Evolutionary conservation across 2,329 filamentous ascomycete genomes (phyloP).

Genomic region (Fusarium keratoplasticum): DNA sequence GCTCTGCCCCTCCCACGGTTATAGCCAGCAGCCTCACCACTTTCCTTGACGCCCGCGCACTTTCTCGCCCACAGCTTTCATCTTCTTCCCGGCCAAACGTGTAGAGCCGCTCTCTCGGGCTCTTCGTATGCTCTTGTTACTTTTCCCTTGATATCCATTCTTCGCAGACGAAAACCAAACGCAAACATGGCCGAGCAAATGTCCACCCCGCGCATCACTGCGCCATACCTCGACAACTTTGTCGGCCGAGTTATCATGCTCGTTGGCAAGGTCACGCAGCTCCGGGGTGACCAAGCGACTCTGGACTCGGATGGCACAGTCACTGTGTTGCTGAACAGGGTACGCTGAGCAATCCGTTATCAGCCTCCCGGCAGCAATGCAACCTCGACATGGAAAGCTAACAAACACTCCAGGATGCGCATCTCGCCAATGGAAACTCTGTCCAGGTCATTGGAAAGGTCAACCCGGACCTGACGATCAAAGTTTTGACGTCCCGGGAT

Average conservation of each 20-base stretch:
- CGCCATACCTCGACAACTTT: constrained; percentile 82
- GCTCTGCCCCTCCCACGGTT: constrained; percentile 19
- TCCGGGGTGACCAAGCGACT: constrained; percentile 83
- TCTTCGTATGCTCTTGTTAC: not conserved
- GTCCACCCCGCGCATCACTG: constrained; percentile 84
- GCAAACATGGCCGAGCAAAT: constrained; percentile 73
- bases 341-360: constrained; percentile 52
- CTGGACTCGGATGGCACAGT: constrained; percentile 85
- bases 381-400: constrained; percentile 2
- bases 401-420: constrained; percentile 68
- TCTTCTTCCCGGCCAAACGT: not conserved
- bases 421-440: constrained; percentile 75
- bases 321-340: constrained; percentile 78
- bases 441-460: constrained; percentile 86
- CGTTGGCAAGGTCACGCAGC: constrained; percentile 84
- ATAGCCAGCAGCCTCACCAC: constrained; percentile 26
- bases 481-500: constrained; percentile 76
- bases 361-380: not conserved
- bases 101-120: not conserved
- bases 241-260: constrained; percentile 81
- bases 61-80: not conserved
- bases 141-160: not conserved
- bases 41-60: not conserved
- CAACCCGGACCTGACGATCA: constrained; percentile 77
- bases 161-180: constrained; percentile 21